Evolutionary conservation across 139 green algal genomes (phyloP), one percentile per base, ranked within the genome.

Genomic region (Mesotaenium endlicherianum): DNA sequence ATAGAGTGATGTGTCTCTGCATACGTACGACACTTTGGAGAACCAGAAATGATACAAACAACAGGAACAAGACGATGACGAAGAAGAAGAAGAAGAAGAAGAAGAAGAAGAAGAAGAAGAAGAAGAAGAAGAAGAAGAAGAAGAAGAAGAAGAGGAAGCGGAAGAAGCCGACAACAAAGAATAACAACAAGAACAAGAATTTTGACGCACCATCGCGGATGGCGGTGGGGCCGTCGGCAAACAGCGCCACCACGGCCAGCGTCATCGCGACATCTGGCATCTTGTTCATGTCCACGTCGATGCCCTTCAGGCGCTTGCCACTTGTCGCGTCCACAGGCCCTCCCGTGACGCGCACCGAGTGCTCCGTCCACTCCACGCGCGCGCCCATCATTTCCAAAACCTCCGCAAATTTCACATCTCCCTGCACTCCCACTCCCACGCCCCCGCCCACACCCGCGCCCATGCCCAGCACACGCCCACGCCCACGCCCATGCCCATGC

Each of bases 261-360:
- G 96, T 99, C 96, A 99, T 99, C 36, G 97, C 97, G 26, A 97
- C 97, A 85, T 99, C 97, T 1, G 97, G 97, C 79, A 99, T 99
- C 88, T 97, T 94, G 89, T 97, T 97, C 92, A 96, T 98, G 91
- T 99, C 93, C 72, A 97, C 93, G 91, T 99, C 96, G 20, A 99
- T 91, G 30, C 89, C 95, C 50, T 93, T 92, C 26, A 99, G 89
- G 81, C 90, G 42, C 2, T 87, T 83, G 42, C 86, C 86, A 30
- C 30, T 88, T 16, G 30, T 44, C 31, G n/a, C 31, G 39, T 20
- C 6, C 75, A 57, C 31, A 34, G 67, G 78, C 11, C 90, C 89
- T 57, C 95, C 94, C 34, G 93, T 98, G 82, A 99, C 93, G 30
- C 89, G 97, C 89, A 99, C 97, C 41, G 88, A 92, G 92, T 97